Conservation (phyloP, 1,139 yeast genomes). For the Candida albicans region DNA sequence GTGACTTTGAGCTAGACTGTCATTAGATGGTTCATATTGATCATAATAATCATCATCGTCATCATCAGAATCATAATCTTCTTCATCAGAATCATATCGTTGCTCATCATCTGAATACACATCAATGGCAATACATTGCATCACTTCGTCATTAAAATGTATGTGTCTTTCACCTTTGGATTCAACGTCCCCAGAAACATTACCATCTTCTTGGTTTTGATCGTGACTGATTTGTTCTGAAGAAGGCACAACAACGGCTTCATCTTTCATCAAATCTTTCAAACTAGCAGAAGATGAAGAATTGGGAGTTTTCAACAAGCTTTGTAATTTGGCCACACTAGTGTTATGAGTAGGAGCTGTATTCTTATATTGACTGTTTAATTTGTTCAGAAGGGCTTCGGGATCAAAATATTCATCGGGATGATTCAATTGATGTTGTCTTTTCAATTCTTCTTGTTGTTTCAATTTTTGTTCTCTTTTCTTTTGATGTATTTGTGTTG, state of each 20-base stretch:
- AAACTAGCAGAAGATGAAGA: constrained; percentile 8
- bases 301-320: constrained; percentile 11
- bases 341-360: constrained; percentile 11
- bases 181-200: not conserved
- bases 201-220: constrained; percentile 15
- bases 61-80: constrained; percentile 34
- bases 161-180: constrained; percentile 53
- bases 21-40: constrained; percentile 75
- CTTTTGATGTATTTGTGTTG: constrained; percentile 36
- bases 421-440: constrained; percentile 24
- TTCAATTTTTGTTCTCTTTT: constrained; percentile 16
- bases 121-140: constrained; percentile 81
- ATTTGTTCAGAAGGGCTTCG: constrained; percentile 57
- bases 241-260: constrained; percentile 5
- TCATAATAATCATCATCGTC: constrained; percentile 22
- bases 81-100: constrained; percentile 19
- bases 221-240: constrained; percentile 5
- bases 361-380: constrained; percentile 54
- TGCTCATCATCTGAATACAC: constrained; percentile 35
- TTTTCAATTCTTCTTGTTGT: constrained; percentile 17
- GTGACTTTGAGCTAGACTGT: constrained; percentile 71
- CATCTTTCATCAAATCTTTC: constrained; percentile 4
- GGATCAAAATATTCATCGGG: constrained; percentile 48
- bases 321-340: constrained; percentile 16
- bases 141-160: constrained; percentile 90